A percentile compares a stretch with the other conserved stretches of the same genome.
phyloP scores from a whole-genome alignment of 352 stramenopile species.

The Pythium periplocum region DNA sequence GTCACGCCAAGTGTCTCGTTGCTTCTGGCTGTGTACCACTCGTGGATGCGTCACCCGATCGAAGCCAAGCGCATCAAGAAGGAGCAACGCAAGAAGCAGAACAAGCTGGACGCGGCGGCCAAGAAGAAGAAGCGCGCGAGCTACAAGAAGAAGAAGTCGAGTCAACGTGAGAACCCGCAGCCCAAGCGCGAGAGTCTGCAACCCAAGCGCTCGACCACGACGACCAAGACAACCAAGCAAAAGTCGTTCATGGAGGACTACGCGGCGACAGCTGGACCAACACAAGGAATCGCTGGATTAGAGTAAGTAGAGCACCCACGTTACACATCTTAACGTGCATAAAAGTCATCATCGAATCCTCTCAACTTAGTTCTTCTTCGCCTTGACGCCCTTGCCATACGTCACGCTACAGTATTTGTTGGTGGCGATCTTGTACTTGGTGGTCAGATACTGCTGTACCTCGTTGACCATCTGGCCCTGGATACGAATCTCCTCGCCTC shows the following conservation, averaged over 20 bases:
- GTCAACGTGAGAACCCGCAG: not conserved
- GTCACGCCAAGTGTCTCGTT: slow-evolving; percentile 35
- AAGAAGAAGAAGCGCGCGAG: slow-evolving; percentile 35
- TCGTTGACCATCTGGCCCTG: slow-evolving; percentile 81
- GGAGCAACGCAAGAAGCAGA: slow-evolving; percentile 33
- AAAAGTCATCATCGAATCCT: too few relatives aligned
- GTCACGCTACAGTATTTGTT: slow-evolving; percentile 61
- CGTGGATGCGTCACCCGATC: slow-evolving; percentile 40
- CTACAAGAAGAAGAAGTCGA: slow-evolving; percentile 13
- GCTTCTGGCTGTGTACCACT: slow-evolving; percentile 44
- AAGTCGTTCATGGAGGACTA: slow-evolving; percentile 23
- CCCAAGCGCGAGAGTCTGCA: not conserved
- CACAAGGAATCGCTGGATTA: too few relatives aligned
- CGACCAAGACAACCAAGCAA: slow-evolving; percentile 29
- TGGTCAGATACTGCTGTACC: slow-evolving; percentile 54
- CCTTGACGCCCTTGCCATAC: slow-evolving; percentile 78
- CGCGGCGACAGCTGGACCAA: not conserved
- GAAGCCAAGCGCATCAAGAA: slow-evolving; percentile 54
- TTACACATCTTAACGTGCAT: too few relatives aligned
- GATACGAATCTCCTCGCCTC: slow-evolving; percentile 68
- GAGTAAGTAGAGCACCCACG: too few relatives aligned
- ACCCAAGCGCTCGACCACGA: slow-evolving; percentile 23
- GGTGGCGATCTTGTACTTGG: slow-evolving; percentile 60
- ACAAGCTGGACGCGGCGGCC: slow-evolving; percentile 18
- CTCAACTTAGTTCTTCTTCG: slow-evolving; percentile 55